These are phyloP conservation scores for Cyberlindnera japonica DNA, from an alignment of 805 yeast genomes.

Conservation along the genomic window DNA sequence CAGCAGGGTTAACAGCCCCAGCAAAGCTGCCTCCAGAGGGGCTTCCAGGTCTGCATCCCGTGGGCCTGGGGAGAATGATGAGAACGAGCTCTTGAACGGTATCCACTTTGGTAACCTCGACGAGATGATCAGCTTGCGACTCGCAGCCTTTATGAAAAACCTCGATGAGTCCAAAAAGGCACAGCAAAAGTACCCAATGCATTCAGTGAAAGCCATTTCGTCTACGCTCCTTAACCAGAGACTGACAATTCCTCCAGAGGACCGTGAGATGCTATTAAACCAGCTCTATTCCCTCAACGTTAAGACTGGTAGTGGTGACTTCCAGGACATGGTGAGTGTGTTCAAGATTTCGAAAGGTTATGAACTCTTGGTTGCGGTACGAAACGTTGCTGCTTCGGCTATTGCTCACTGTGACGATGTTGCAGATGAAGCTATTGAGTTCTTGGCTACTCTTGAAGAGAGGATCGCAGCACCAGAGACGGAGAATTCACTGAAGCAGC, in stretches of 20 bases:
- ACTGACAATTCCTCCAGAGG: constrained; percentile 21
- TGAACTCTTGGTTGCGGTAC: constrained; percentile 20
- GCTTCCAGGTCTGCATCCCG: constrained; percentile 16
- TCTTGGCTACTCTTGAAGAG: constrained; percentile 19
- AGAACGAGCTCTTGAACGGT: constrained; percentile 21
- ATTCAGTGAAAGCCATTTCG: constrained; percentile 21
- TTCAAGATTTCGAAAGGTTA: constrained; percentile 19
- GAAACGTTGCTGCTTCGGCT: constrained; percentile 23
- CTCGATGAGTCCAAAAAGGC: constrained; percentile 10
- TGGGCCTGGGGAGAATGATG: constrained; percentile 16
- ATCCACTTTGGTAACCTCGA: constrained; percentile 26
- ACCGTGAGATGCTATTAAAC: constrained; percentile 26
- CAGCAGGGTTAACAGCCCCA: constrained; percentile 15
- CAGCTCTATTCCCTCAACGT: constrained; percentile 25
- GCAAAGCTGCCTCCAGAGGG: constrained; percentile 5
- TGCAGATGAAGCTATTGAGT: constrained; percentile 16
- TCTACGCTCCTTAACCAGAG: constrained; percentile 21
- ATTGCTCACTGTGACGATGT: constrained; percentile 25
- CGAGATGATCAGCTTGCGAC: constrained; percentile 22
- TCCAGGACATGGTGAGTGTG: constrained; percentile 17
- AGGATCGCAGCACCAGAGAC: constrained; percentile 18
- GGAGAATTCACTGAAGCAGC: constrained; percentile 16
- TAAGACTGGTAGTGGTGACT: constrained; percentile 15
- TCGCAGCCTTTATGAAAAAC: constrained; percentile 19
- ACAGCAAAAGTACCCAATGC: constrained; percentile 22